Evolutionary conservation across 495 filamentous ascomycete species (phyloP), one percentile per base, ranked within the genome.

Genomic region (Clavariopsis aquatica): DNA sequence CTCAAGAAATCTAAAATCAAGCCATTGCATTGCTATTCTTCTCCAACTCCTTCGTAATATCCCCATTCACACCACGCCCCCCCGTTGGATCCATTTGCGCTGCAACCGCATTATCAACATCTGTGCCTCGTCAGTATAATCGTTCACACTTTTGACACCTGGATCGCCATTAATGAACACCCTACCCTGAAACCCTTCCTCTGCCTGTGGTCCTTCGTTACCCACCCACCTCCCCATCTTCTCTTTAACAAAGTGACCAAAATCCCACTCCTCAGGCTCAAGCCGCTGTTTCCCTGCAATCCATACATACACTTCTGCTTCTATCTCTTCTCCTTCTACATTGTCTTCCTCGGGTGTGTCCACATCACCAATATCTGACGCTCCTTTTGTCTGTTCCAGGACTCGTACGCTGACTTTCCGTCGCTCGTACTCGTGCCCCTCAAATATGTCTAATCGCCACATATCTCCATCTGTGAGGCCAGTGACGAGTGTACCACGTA

Each of bases 391-490:
- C 23, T 54, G 51, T 65, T 74, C 69, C 34, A 83, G 59, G 23
- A 78, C 68, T 47, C 62, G 31, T 47, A 71, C 57, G 7, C 74
- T 79, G 6, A 97, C 89, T 12, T 69, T 77, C 20, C 73, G 70
- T 36, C 90, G 82, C 24, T 79, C 73, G 71, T 98, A 98, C 70
- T 91, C 81, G 0, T 53, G 49, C 0, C 94, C 94, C 73, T 98
- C 94, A 67, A 96, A 98, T 9, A 76, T 71, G 67, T 98, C 92
- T 1, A 98, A 81, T 7, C 89, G 84, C 68, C 80, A 76, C 27
- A 96, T 76, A 70, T 97, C 91, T 0, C 81, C 85, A 13, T 85
- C 82, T 1, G 89, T 94, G 26, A 98, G 77, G 1, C 93, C 93
- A 0, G 84, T 85, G 1, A 92, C 91, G 45, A 85, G 84, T 26